Evolutionary conservation across 345 rosid species (phyloP), one percentile per base, ranked within the genome.

Genomic region (Murraya koenigii): DNA sequence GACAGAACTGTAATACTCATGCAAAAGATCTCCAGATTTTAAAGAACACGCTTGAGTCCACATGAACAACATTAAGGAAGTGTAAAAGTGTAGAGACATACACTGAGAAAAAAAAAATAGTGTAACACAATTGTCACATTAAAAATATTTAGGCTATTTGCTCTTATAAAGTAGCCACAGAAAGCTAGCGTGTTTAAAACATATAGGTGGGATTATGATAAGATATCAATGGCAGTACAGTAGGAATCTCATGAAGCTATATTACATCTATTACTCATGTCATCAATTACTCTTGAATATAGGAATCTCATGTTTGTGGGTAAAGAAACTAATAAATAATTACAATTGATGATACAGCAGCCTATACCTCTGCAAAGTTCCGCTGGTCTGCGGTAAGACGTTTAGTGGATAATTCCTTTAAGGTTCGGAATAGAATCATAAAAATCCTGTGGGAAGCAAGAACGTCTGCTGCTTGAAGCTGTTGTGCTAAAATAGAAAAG

Each of bases 321-420:
- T 36, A 35, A 70, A 1, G 26, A 22, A 26, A 71, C 1, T 14
- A 66, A 75, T 8, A 41, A 69, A 70, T 19, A 79, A 66, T 28
- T 69, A 35, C 20, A 76, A 68, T 30, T 55, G 66, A 49, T 59
- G 47, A 26, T 63, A 79, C 75, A 78, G 75, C 52, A 59, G 58
- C 28, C 56, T 33, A 68, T 84, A 94, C 99, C 98, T 92, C 94
- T 0, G 95, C 90, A 69, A 86, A 96, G 77, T 80, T 92, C 82
- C 79, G 90, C 85, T 94, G 98, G 78, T 96, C 98, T 32, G 91
- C 93, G 7, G 97, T 82, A 47, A 92, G 98, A 78, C 95, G 98
- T 84, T 96, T 96, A 35, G 93, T 91, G 55, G 99, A 96, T 85
- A 96, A 84, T 76, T 96, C 99, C 83, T 96, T 96, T 71, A 96